Evolutionary conservation across 345 rosid species (phyloP), one percentile per base, ranked within the genome.

Genomic region (Eucalyptus cladocalyx): DNA sequence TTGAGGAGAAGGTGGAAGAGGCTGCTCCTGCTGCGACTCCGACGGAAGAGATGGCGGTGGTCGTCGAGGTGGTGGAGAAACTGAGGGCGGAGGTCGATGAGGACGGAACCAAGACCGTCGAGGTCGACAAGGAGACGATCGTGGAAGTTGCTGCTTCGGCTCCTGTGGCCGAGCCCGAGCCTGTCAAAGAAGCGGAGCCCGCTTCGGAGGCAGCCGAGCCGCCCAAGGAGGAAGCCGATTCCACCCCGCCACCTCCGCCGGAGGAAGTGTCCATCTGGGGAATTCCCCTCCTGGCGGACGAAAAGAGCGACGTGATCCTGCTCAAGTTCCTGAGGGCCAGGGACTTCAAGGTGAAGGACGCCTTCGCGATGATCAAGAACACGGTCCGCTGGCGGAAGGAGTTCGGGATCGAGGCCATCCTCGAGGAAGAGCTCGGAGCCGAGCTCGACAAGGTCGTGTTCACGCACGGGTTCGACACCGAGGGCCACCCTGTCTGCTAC

Each of bases 51-150:
- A 2, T 11, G 85, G 62, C 92, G 4, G 93, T 51, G 43, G 90
- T 87, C 28, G 91, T 88, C 40, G 90, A 87, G 88, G 95, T 69
- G 72, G 93, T 86, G 81, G 95, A 93, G 91, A 94, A 91, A 60
- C 90, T 93, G 30, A 40, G 85, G 72, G 58, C 95, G 1, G 86
- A 90, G 21, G 94, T 93, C 16, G 99, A 96, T 4, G 98, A 95
- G 53, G 98, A 97, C 28, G 99, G 98, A n/a, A 91, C 98, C 89
- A 97, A 96, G 92, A 96, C 96, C 1, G 99, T 96, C 6, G 99
- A 97, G 90, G 99, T 98, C 42, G 95, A 96, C 32, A 96, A 96
- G 88, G 99, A 97, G 90, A 94, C 98, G 2, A 94, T 96, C 19
- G 96, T 96, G 7, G 90, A 96, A 4, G 95, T 94, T 85, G 37